Conservation (phyloP, 2,329 filamentous ascomycete species). For the Cladorrhinum sp. region DNA sequence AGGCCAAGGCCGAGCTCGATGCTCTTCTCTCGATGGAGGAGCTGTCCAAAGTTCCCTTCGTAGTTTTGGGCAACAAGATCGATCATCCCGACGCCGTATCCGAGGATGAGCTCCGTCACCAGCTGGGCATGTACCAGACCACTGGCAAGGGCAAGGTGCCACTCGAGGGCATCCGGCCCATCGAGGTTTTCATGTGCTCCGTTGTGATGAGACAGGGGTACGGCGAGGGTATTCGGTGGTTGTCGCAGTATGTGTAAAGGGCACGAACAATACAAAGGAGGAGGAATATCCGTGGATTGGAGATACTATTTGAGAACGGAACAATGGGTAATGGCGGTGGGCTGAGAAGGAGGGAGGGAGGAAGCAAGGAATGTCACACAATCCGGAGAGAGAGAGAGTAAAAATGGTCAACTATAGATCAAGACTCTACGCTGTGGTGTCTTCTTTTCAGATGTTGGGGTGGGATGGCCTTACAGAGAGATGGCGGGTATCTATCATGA, state of each 20-base stretch:
- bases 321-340: neutral
- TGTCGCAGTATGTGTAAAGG: constrained; percentile 82
- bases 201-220: constrained; percentile 98
- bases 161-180: constrained; percentile 82
- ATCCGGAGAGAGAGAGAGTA: neutral
- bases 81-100: constrained; percentile 94
- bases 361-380: neutral
- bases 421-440: neutral
- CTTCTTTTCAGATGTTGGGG: neutral
- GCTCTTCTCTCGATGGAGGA: constrained; percentile 96
- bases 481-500: neutral
- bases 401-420: neutral
- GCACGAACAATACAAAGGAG: constrained; percentile 6
- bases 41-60: constrained; percentile 89
- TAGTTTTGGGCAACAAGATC: constrained; percentile 98
- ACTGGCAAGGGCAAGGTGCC: constrained; percentile 94
- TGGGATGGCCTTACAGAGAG: neutral
- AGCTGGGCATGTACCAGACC: constrained; percentile 91
- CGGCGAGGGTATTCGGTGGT: constrained; percentile 85
- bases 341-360: neutral
- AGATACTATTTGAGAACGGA: constrained; percentile 13
- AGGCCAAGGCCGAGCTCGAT: constrained; percentile 96
- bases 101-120: constrained; percentile 90
- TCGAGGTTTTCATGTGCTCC: constrained; percentile 99
- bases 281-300: neutral